These are phyloP conservation scores for Sinapis alba DNA, from an alignment of 441 rosid genomes.

Conservation along the genomic window DNA sequence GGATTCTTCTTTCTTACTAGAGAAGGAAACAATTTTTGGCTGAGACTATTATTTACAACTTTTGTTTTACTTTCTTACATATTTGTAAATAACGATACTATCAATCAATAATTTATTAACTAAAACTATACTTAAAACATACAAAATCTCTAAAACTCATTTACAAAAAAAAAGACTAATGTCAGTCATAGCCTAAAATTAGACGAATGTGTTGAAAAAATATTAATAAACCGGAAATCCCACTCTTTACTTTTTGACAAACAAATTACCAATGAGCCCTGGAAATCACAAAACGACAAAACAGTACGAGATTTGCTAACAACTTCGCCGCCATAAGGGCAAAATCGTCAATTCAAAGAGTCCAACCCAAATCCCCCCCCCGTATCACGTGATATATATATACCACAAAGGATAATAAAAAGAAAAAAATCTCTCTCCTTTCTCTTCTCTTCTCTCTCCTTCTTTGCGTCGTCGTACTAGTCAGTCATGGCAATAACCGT, in stretches of 20 bases:
- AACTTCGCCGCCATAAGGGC: not conserved
- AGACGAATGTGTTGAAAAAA: not conserved
- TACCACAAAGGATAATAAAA: not conserved
- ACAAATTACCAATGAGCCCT: not conserved
- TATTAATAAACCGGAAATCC: not conserved
- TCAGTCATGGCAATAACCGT: conserved; percentile 42
- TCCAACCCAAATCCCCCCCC: not conserved
- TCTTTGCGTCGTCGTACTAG: not conserved
- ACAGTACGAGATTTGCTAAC: conserved; percentile 2
- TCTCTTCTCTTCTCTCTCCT: not conserved
- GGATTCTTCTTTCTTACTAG: not conserved
- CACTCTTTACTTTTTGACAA: not conserved
- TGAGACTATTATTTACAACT: not conserved
- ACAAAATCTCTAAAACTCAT: not conserved
- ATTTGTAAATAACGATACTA: not conserved
- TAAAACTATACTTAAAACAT: not conserved
- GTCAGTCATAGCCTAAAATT: not conserved
- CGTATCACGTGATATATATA: not conserved
- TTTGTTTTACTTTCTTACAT: not conserved
- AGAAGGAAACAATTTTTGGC: not conserved
- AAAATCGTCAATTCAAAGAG: not conserved
- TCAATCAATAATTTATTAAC: not conserved
- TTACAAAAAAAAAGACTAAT: not conserved
- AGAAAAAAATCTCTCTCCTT: not conserved
- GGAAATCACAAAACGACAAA: not conserved